These are phyloP conservation scores for Gossypium mustelinum DNA, from an alignment of 345 rosid genomes.

Conservation along the genomic window DNA sequence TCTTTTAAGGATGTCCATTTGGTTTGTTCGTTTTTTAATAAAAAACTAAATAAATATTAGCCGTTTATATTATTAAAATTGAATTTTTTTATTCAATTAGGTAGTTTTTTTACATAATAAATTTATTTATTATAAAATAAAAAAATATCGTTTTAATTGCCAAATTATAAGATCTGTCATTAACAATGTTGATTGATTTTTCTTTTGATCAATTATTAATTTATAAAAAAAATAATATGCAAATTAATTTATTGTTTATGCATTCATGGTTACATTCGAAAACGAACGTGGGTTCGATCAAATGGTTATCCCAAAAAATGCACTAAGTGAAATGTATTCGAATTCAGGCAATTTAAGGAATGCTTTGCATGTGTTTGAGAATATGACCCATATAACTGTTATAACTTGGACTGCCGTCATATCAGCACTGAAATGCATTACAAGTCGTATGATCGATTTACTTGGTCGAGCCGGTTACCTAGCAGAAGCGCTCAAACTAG, in stretches of 20 bases:
- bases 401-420: slow-evolving; percentile 71
- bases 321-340: slow-evolving; percentile 65
- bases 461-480: slow-evolving; percentile 64
- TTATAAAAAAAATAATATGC: too few species aligned
- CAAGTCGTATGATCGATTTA: slow-evolving; percentile 60
- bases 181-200: too few species aligned
- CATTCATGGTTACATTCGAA: slow-evolving; percentile 40
- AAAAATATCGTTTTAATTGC: too few species aligned
- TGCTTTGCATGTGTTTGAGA: slow-evolving; percentile 54
- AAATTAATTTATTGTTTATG: slow-evolving; percentile 13
- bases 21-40: too few species aligned
- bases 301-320: slow-evolving; percentile 44
- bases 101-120: too few species aligned
- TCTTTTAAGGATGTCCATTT: too few species aligned
- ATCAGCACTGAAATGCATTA: slow-evolving; percentile 44
- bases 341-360: slow-evolving; percentile 42
- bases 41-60: too few species aligned
- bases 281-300: slow-evolving; percentile 26
- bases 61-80: too few species aligned
- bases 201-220: too few species aligned
- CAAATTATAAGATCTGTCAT: too few species aligned
- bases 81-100: too few species aligned
- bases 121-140: too few species aligned
- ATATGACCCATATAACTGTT: slow-evolving; percentile 38
- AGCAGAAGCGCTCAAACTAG: slow-evolving; percentile 46